Evolutionary conservation across 139 green algal species (phyloP).

Genomic region (Eudorina sp.): DNA sequence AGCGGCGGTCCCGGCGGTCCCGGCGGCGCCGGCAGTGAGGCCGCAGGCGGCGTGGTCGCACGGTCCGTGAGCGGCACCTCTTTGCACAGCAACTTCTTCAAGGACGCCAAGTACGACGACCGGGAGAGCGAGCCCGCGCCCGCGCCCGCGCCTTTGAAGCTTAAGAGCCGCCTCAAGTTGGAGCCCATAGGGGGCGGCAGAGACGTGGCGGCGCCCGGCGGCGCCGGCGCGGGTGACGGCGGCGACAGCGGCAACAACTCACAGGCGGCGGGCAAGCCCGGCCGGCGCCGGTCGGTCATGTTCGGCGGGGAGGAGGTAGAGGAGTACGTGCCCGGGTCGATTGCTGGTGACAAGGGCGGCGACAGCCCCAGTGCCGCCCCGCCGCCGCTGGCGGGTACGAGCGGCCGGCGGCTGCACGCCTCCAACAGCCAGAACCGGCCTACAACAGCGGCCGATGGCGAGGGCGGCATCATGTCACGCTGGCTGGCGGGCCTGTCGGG

Average conservation of each 20-base stretch:
- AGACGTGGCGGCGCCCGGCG: too few relatives aligned
- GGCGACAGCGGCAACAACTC: background rate
- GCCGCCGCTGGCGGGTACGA: background rate
- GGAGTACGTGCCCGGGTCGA: conserved; percentile 2
- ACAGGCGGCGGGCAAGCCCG: background rate
- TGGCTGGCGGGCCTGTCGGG: conserved; percentile 26
- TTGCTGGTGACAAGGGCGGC: background rate
- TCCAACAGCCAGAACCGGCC: background rate
- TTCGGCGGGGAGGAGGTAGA: conserved; percentile 41
- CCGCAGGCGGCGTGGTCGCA: conserved; percentile 10
- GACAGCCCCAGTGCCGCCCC: background rate
- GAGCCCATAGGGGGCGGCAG: background rate
- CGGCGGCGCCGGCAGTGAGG: background rate
- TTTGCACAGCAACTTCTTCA: conserved; percentile 39
- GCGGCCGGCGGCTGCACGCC: background rate
- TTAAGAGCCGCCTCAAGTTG: background rate
- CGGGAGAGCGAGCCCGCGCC: background rate
- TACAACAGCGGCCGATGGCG: background rate
- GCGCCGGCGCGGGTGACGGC: background rate
- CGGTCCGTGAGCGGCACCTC: conserved; percentile 40
- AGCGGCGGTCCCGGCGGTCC: too few relatives aligned
- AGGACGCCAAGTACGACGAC: conserved; percentile 23
- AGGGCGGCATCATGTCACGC: conserved; percentile 39
- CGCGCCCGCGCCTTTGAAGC: background rate
- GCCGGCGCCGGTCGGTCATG: background rate